phyloP scores from a whole-genome alignment of 2,329 filamentous ascomycete species.

The Paracamarosporium sp. region DNA sequence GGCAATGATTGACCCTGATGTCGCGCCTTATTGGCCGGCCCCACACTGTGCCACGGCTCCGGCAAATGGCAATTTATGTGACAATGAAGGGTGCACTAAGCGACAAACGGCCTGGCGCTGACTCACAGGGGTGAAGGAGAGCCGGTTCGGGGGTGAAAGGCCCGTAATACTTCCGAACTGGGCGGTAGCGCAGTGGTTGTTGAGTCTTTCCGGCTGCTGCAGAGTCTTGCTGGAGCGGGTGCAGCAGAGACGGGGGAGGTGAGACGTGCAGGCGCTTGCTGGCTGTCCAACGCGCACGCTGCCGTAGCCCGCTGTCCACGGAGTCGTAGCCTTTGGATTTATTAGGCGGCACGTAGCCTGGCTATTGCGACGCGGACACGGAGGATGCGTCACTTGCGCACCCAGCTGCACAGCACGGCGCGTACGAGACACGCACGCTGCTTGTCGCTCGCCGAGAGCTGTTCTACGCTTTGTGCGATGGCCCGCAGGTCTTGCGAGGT shows the following conservation, averaged over 20 bases:
- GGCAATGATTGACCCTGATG: slow-evolving; percentile 16
- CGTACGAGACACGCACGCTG: slow-evolving; percentile 19
- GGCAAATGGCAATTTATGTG: slow-evolving; percentile 37
- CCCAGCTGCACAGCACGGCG: slow-evolving; percentile 38
- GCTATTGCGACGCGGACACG: slow-evolving; percentile 40
- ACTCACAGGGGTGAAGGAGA: slow-evolving; percentile 35
- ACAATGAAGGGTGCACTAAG: slow-evolving; percentile 39
- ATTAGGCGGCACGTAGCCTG: slow-evolving; percentile 39
- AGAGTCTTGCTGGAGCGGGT: slow-evolving; percentile 24
- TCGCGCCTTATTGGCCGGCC: slow-evolving; percentile 36
- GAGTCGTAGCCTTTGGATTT: slow-evolving; percentile 35
- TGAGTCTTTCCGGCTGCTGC: slow-evolving; percentile 30
- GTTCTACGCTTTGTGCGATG: slow-evolving; percentile 28
- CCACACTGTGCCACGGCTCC: slow-evolving; percentile 23
- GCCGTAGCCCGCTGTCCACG: slow-evolving; percentile 38
- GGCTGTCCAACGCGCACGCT: slow-evolving; percentile 31
- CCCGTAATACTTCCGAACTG: slow-evolving; percentile 42
- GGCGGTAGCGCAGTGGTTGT: slow-evolving; percentile 32
- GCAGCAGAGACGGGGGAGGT: slow-evolving; percentile 25
- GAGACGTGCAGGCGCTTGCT: slow-evolving; percentile 16
- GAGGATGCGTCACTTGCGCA: slow-evolving; percentile 46
- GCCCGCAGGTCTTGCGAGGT: slow-evolving; percentile 25
- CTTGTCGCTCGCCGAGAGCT: slow-evolving; percentile 25
- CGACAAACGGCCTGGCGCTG: slow-evolving; percentile 38
- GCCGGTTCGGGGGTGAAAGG: slow-evolving; percentile 36